Percentiles rank a stretch among this genome's conserved stretches.
These are phyloP conservation scores for Porcisia deanei DNA, from an alignment of 208 protist species.

Conservation along the genomic window DNA sequence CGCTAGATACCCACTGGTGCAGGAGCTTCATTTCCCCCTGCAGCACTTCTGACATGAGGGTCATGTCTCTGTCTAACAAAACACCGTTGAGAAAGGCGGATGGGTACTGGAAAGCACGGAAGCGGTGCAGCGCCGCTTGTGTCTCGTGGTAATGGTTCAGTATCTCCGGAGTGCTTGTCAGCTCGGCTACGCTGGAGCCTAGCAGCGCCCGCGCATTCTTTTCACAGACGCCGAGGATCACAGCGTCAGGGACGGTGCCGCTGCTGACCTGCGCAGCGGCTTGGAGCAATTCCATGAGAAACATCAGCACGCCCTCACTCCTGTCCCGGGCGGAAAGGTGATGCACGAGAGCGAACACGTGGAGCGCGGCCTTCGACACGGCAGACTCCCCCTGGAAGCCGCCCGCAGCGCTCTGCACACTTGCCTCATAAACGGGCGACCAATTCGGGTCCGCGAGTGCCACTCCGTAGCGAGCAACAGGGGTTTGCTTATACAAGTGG, in stretches of 20 bases:
- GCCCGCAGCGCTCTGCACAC: not conserved
- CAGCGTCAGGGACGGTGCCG: not conserved
- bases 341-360: constrained; percentile 18
- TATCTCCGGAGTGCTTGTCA: constrained; percentile 29
- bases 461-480: constrained; percentile 27
- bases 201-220: not conserved
- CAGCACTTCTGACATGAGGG: constrained; percentile 12
- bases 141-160: constrained; percentile 35
- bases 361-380: constrained; percentile 19
- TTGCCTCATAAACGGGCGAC: constrained; percentile 16
- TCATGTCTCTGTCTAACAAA: constrained; percentile 2
- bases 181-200: constrained; percentile 19
- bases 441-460: constrained; percentile 23
- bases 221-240: constrained; percentile 14
- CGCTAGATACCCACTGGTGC: constrained; percentile 26
- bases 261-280: not conserved
- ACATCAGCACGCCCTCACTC: constrained; percentile 2
- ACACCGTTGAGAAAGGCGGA: constrained; percentile 59
- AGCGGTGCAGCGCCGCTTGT: constrained; percentile 34
- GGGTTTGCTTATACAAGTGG: constrained; percentile 1
- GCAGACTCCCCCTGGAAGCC: not conserved
- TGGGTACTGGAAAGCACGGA: constrained; percentile 21
- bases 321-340: constrained; percentile 11
- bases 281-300: constrained; percentile 23
- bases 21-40: constrained; percentile 30